phyloP scores from a whole-genome alignment of 2,329 filamentous ascomycete genomes.

The Aspergillus alliaceus region DNA sequence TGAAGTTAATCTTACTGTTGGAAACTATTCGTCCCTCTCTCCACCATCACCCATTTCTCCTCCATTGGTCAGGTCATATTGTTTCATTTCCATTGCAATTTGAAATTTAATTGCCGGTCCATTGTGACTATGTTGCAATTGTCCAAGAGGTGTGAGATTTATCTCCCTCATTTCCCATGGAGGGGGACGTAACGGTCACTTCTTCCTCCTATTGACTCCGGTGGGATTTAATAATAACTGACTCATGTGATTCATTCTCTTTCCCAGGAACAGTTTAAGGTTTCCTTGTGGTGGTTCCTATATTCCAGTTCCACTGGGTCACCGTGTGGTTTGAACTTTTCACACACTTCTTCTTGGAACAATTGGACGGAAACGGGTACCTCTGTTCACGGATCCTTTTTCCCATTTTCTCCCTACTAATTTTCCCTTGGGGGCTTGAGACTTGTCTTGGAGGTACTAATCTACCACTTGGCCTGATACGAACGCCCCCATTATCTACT shows the following conservation, averaged over 20 bases:
- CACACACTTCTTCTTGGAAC: not conserved
- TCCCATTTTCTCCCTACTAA: not conserved
- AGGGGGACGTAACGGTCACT: not conserved
- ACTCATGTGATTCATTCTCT: no score
- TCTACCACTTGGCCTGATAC: constrained; percentile 1
- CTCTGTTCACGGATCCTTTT: not conserved
- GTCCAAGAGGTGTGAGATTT: not conserved
- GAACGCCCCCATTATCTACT: not conserved
- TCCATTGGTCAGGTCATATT: not conserved
- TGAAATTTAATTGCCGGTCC: not conserved
- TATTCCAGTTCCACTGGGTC: constrained; percentile 1
- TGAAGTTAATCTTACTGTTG: not conserved
- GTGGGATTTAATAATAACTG: no score
- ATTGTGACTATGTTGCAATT: not conserved
- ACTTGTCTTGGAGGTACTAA: not conserved
- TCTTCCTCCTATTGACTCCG: not conserved
- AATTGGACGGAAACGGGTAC: not conserved
- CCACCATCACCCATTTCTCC: not conserved
- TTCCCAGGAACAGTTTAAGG: not conserved
- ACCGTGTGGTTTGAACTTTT: not conserved
- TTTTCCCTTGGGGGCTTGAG: not conserved
- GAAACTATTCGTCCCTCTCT: not conserved
- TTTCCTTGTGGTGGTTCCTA: not conserved
- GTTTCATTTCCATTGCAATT: no score
- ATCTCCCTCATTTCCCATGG: not conserved